Conservation (phyloP, 179 eudicot genomes). For the Amaranthus tricolor region DNA sequence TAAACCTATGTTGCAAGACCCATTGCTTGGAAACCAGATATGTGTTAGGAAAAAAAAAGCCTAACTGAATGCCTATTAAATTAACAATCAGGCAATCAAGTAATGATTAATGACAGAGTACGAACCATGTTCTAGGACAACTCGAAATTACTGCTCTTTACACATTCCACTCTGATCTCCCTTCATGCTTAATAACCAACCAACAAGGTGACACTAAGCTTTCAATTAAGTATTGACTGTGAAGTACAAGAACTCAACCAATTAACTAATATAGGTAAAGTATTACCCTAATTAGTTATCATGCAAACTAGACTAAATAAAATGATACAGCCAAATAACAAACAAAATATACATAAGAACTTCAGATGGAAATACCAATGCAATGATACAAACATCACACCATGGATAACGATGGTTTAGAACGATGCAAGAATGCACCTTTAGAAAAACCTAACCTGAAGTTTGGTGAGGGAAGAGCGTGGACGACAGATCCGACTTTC, state of each 20-base stretch:
- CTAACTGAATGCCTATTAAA: not conserved
- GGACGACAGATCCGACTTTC: not conserved
- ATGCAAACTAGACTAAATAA: not conserved
- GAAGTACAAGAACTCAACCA: not conserved
- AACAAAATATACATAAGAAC: no score
- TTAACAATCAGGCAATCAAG: not conserved
- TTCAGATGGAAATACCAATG: not conserved
- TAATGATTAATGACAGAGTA: not conserved
- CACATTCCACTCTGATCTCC: not conserved
- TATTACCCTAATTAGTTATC: not conserved
- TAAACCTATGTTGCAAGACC: no score
- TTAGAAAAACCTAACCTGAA: constrained; percentile 46
- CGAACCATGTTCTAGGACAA: not conserved
- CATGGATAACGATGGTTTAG: not conserved
- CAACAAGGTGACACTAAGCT: not conserved
- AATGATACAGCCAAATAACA: not conserved
- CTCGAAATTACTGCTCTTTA: no score
- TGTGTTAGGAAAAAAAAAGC: no score
- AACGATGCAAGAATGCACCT: not conserved
- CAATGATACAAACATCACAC: not conserved
- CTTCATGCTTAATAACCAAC: not conserved
- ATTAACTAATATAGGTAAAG: not conserved
- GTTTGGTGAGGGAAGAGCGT: constrained; percentile 24
- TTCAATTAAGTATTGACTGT: not conserved
- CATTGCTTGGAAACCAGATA: no score